Conservation (phyloP, 176 grass and related monocot species). For the Tillandsia leiboldiana region DNA sequence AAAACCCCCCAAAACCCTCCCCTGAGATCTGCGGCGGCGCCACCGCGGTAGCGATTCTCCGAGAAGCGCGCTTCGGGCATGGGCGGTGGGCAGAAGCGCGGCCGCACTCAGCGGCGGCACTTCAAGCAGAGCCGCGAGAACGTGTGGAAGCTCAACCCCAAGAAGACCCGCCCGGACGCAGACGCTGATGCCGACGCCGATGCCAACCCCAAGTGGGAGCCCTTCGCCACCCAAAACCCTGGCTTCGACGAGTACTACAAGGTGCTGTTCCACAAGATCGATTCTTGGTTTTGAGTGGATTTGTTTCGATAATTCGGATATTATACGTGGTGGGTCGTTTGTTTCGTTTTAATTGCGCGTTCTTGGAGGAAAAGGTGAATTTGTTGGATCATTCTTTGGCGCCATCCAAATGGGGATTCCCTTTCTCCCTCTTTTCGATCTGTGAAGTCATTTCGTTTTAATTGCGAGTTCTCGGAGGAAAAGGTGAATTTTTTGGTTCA, state of each 20-base stretch:
- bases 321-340: not conserved
- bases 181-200: slow-evolving; percentile 20
- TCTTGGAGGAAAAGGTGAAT: too few relatives aligned
- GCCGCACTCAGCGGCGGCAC: slow-evolving; percentile 91
- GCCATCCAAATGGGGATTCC: too few relatives aligned
- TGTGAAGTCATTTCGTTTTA: too few relatives aligned
- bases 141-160: slow-evolving; percentile 75
- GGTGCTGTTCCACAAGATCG: slow-evolving; percentile 24
- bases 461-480: too few relatives aligned
- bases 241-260: slow-evolving; percentile 94
- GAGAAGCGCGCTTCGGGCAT: slow-evolving; percentile 9
- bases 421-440: too few relatives aligned
- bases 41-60: not conserved
- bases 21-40: not conserved
- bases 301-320: not conserved
- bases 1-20: not conserved
- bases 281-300: not conserved
- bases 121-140: slow-evolving; percentile 92
- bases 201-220: slow-evolving; percentile 49
- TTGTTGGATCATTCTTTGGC: too few relatives aligned
- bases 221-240: slow-evolving; percentile 76
- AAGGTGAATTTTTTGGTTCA: too few relatives aligned
- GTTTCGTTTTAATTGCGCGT: too few relatives aligned
- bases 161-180: slow-evolving; percentile 23
- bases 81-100: slow-evolving; percentile 89